Evolutionary conservation across 2,329 filamentous ascomycete genomes (phyloP).

Genomic region (Colletotrichum horii): DNA sequence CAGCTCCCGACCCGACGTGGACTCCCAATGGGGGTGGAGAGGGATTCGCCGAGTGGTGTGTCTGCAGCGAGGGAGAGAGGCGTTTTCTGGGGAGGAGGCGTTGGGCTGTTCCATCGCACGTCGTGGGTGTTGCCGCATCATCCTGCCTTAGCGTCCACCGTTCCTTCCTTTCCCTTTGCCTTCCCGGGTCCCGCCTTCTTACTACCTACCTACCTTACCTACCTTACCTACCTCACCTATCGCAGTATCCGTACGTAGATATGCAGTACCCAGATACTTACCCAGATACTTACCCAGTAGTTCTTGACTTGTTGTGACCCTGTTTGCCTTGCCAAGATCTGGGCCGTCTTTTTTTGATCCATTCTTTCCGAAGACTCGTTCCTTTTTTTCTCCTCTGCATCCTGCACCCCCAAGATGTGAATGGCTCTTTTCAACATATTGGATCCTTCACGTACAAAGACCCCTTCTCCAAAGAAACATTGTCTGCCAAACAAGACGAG

Average conservation of each 20-base stretch:
- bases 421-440: neutral
- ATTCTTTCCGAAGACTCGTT: neutral
- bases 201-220: neutral
- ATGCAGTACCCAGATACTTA: neutral
- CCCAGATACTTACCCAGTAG: neutral
- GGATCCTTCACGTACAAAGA: neutral
- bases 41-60: neutral
- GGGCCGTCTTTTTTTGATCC: neutral
- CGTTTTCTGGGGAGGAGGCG: neutral
- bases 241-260: neutral
- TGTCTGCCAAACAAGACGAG: neutral
- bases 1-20: neutral
- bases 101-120: neutral
- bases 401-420: neutral
- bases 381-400: neutral
- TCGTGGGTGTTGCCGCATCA: neutral
- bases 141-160: neutral
- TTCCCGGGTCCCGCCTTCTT: constrained; percentile 6
- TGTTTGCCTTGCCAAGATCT: constrained; percentile 11
- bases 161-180: neutral
- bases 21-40: neutral
- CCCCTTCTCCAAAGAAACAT: neutral
- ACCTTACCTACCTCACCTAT: no score
- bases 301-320: neutral
- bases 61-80: neutral